Conservation (phyloP, 805 yeast genomes). For the Nakazawaea wickerhamii region DNA sequence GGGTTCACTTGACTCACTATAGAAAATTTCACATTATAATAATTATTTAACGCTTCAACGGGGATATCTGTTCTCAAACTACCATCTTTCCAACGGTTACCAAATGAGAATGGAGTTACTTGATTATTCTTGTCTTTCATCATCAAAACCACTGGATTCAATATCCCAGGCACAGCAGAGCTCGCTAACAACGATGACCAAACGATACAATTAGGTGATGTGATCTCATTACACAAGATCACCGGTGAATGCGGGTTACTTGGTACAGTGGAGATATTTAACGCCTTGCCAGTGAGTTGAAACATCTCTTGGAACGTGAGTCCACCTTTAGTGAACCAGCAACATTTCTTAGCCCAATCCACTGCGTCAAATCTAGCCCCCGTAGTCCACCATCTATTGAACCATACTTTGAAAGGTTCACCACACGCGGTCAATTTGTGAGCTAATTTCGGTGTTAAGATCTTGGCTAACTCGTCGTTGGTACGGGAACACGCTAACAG, state of each 20-base stretch:
- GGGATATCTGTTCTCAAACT: constrained; percentile 77
- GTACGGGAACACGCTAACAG: constrained; percentile 67
- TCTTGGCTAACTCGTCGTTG: constrained; percentile 52
- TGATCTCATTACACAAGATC: constrained; percentile 67
- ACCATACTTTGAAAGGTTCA: constrained; percentile 54
- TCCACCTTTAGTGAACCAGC: constrained; percentile 70
- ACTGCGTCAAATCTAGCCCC: constrained; percentile 77
- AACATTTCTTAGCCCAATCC: constrained; percentile 64
- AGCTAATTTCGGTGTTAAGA: constrained; percentile 59
- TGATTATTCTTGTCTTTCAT: constrained; percentile 42
- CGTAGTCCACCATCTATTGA: constrained; percentile 61
- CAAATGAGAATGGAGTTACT: constrained; percentile 63
- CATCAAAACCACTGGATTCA: constrained; percentile 77
- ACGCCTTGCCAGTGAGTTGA: constrained; percentile 60
- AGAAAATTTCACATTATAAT: constrained; percentile 70
- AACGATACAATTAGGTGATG: constrained; percentile 76
- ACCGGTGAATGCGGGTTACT: constrained; percentile 80
- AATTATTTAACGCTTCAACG: constrained; percentile 63
- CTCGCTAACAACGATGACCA: constrained; percentile 77
- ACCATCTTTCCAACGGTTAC: constrained; percentile 76
- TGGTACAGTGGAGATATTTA: constrained; percentile 75
- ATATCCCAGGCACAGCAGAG: constrained; percentile 78
- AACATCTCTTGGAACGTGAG: constrained; percentile 67
- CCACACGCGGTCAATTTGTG: constrained; percentile 63
- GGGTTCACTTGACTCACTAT: constrained; percentile 82